Percentiles rank a stretch among this genome's conserved stretches.
Conservation (phyloP, 1,284 basidiomycete genomes). For the Leucoagaricus sp. region DNA sequence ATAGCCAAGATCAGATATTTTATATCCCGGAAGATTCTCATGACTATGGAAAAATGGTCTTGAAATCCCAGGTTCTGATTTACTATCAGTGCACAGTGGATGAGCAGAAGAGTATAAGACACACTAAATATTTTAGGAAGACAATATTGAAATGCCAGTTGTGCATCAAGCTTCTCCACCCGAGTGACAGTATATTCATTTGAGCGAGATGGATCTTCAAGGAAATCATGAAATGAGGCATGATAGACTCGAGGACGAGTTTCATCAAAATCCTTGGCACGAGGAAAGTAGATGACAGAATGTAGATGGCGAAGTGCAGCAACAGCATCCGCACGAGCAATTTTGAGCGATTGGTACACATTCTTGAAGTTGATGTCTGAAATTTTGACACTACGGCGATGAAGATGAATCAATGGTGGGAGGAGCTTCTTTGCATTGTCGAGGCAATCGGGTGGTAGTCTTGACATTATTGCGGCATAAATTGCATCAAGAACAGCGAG, state of each 20-base stretch:
- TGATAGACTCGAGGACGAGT: slow-evolving; percentile 1
- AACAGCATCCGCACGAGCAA: not conserved
- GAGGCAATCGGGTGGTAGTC: too few species aligned
- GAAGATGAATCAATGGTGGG: not conserved
- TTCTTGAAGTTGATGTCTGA: too few species aligned
- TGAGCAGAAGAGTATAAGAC: too few species aligned
- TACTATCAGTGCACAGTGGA: too few species aligned
- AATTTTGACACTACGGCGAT: not conserved
- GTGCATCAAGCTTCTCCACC: not conserved
- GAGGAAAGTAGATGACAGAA: not conserved
- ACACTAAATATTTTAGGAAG: too few species aligned
- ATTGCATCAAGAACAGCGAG: too few species aligned
- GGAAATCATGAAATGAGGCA: not conserved
- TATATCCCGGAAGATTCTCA: too few species aligned
- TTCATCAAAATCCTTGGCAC: not conserved
- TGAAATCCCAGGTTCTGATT: too few species aligned
- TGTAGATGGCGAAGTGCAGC: not conserved
- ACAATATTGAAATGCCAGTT: too few species aligned
- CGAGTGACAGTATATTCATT: not conserved
- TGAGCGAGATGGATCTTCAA: not conserved
- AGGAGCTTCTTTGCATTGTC: not conserved
- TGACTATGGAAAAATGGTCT: too few species aligned
- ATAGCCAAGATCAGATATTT: too few species aligned
- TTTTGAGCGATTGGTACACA: not conserved
- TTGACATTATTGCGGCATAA: too few species aligned